Conservation (phyloP, 305 asterid genomes). For the Solanum chacoense region DNA sequence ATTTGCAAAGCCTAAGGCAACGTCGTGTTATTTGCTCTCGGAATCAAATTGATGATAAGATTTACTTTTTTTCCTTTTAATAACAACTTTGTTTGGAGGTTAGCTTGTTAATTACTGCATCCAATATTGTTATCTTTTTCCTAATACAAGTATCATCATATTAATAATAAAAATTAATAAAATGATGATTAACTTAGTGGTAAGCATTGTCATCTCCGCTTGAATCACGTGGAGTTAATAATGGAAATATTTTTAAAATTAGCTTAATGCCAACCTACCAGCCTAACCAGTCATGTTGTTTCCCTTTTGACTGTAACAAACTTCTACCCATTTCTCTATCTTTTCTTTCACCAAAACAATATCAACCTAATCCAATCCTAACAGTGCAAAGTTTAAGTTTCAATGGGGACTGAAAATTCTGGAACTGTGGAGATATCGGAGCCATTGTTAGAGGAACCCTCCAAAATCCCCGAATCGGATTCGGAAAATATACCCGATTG, state of each 20-base stretch:
- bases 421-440: slow-evolving; percentile 42
- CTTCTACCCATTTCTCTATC: neutral
- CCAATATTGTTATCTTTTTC: neutral
- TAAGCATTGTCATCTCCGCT: neutral
- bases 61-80: neutral
- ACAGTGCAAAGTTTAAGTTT: neutral
- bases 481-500: slow-evolving; percentile 46
- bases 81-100: neutral
- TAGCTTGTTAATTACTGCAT: neutral
- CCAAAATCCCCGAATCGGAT: neutral
- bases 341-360: neutral
- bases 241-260: too few relatives aligned
- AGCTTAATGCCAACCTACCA: neutral
- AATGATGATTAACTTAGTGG: neutral
- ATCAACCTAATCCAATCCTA: neutral
- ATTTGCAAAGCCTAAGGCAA: neutral
- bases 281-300: neutral
- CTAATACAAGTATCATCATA: neutral
- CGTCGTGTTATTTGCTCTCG: neutral
- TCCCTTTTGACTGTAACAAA: neutral
- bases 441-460: slow-evolving; percentile 30
- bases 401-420: slow-evolving; percentile 42
- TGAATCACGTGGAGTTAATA: neutral
- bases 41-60: neutral
- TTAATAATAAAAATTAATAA: neutral